A percentile compares a stretch with the other conserved stretches of the same genome.
phyloP scores from a whole-genome alignment of 352 stramenopile species.

The Globisporangium irregulare region DNA sequence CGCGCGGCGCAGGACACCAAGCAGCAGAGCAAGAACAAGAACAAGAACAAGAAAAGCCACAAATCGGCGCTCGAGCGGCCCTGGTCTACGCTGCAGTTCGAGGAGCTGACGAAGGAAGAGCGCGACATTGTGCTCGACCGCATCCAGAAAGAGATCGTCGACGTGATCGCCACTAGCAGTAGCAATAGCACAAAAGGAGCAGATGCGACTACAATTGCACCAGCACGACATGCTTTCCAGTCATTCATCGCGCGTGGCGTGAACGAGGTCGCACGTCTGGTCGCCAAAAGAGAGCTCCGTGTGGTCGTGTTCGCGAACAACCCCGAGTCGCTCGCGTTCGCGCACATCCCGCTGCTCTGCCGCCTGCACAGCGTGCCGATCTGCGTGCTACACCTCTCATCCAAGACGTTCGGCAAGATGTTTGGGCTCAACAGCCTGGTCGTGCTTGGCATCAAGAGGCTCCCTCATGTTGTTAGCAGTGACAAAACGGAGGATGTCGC shows the following conservation, averaged over 20 bases:
- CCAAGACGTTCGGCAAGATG: slow-evolving; percentile 52
- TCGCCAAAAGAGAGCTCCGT: slow-evolving; percentile 37
- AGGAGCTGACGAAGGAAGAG: slow-evolving; percentile 65
- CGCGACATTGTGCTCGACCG: slow-evolving; percentile 79
- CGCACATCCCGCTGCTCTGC: slow-evolving; percentile 67
- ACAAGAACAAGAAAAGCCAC: slow-evolving; percentile 12
- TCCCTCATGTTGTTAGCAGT: not conserved
- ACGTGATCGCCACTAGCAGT: not conserved
- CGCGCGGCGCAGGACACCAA: slow-evolving; percentile 6
- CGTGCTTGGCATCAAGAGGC: slow-evolving; percentile 45
- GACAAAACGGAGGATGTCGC: not conserved
- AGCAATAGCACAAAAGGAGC: not conserved
- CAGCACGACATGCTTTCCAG: slow-evolving; percentile 10
- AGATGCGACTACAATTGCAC: slow-evolving; percentile 9
- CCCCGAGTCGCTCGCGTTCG: slow-evolving; percentile 50
- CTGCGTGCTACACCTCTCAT: slow-evolving; percentile 71
- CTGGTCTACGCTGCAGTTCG: slow-evolving; percentile 49
- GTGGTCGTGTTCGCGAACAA: slow-evolving; percentile 74
- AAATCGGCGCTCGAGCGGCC: slow-evolving; percentile 22
- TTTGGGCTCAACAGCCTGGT: slow-evolving; percentile 59
- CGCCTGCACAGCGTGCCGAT: slow-evolving; percentile 61
- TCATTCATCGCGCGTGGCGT: slow-evolving; percentile 42
- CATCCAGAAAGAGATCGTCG: slow-evolving; percentile 59
- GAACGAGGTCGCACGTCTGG: slow-evolving; percentile 51
- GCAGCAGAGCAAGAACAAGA: slow-evolving; percentile 4